Percentiles rank a stretch among this genome's conserved stretches.
phyloP scores from a whole-genome alignment of 73 alveolate species.

The Blepharisma stoltei region DNA sequence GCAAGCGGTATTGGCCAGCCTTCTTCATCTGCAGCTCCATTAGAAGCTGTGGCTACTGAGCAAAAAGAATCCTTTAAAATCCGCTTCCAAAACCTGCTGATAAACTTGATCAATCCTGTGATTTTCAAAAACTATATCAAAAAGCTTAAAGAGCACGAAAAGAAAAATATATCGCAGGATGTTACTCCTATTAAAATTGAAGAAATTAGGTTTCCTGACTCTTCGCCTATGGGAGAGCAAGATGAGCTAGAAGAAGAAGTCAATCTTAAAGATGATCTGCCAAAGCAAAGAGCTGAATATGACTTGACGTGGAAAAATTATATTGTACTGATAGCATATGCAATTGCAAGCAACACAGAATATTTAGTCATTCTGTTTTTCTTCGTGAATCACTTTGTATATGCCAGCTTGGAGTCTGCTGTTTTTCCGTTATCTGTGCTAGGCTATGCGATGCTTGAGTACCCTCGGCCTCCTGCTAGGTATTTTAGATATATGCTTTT shows the following conservation, averaged over 20 bases:
- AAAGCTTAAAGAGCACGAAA: neutral
- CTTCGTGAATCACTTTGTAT: constrained; percentile 37
- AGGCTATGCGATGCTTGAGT: constrained; percentile 59
- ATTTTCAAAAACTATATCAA: constrained; percentile 8
- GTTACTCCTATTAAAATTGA: no score
- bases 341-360: neutral
- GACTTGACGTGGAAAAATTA: constrained; percentile 22
- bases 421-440: constrained; percentile 52
- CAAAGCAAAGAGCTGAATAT: neutral
- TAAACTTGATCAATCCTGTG: constrained; percentile 20
- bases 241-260: neutral
- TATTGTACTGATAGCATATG: neutral
- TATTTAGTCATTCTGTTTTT: neutral
- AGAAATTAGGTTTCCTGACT: no score
- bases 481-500: constrained; percentile 45
- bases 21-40: neutral
- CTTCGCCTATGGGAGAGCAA: neutral
- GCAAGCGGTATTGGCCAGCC: neutral
- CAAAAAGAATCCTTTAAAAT: neutral
- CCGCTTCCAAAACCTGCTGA: constrained; percentile 5
- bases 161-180: neutral
- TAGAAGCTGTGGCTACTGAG: neutral
- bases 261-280: neutral
- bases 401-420: constrained; percentile 49
- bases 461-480: constrained; percentile 48